Evolutionary conservation across 2,329 filamentous ascomycete species (phyloP).

Genomic region (Aureobasidium zeae): DNA sequence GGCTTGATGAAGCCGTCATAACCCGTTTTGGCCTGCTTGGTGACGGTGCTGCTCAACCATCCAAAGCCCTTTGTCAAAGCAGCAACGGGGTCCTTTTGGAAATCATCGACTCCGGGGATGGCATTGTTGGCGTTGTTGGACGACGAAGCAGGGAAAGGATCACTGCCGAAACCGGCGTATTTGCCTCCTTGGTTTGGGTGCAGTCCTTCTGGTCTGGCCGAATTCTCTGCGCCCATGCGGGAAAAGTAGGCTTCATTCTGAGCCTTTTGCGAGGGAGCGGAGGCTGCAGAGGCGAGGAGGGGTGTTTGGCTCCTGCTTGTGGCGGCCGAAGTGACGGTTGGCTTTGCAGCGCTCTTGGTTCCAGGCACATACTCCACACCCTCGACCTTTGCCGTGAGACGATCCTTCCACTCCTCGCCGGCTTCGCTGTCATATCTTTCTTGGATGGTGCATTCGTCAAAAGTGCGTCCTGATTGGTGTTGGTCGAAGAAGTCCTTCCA

Average conservation of each 20-base stretch:
- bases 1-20: conserved; percentile 90
- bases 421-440: conserved; percentile 84
- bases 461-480: conserved; percentile 42
- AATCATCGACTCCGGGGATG: conserved; percentile 68
- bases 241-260: conserved; percentile 87
- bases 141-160: conserved; percentile 47
- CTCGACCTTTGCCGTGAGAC: conserved; percentile 78
- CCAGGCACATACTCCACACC: conserved; percentile 74
- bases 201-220: conserved; percentile 60
- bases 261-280: conserved; percentile 38
- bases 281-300: conserved; percentile 22
- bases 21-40: conserved; percentile 81
- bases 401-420: conserved; percentile 92
- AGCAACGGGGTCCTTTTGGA: conserved; percentile 82
- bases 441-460: conserved; percentile 81
- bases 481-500: conserved; percentile 80
- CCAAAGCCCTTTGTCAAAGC: conserved; percentile 88
- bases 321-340: conserved; percentile 20
- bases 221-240: conserved; percentile 73
- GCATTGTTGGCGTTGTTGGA: conserved; percentile 29
- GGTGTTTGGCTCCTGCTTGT: conserved; percentile 25
- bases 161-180: conserved; percentile 82
- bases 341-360: conserved; percentile 22
- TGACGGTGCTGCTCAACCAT: conserved; percentile 82
- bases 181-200: conserved; percentile 88